Conservation (phyloP, 2,329 filamentous ascomycete genomes). For the Phoma sp. region DNA sequence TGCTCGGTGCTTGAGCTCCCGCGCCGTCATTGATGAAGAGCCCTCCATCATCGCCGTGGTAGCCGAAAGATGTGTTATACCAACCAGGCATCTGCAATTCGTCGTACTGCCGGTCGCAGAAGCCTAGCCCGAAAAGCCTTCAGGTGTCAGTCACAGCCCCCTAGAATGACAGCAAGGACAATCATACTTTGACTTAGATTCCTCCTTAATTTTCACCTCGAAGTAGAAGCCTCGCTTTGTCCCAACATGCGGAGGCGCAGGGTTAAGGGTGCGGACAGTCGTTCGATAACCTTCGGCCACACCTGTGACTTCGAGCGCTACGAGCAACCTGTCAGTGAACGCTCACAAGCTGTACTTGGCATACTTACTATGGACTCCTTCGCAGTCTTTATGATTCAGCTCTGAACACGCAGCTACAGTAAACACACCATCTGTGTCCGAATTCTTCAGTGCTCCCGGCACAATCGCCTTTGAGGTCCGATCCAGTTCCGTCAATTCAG, state of each 20-base stretch:
- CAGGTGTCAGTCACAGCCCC: background rate
- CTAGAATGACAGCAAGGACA: background rate
- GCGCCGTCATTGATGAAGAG: background rate
- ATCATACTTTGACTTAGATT: background rate
- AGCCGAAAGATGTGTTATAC: background rate
- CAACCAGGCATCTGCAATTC: background rate
- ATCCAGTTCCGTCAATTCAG: background rate
- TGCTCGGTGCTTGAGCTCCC: background rate
- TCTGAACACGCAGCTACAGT: background rate
- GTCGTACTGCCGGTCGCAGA: background rate
- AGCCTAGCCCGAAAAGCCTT: background rate
- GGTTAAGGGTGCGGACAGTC: background rate
- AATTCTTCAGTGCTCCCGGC: background rate
- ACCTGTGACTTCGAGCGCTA: background rate
- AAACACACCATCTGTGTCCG: background rate
- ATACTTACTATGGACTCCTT: background rate
- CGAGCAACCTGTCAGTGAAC: background rate
- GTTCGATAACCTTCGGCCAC: background rate
- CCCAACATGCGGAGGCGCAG: background rate
- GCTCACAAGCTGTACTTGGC: background rate
- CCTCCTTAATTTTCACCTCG: background rate
- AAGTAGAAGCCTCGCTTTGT: background rate
- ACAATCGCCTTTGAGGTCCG: background rate
- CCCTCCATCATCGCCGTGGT: background rate
- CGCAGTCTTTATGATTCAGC: background rate